Evolutionary conservation across 768 basidiomycete genomes (phyloP), one percentile per base, ranked within the genome.

Genomic region (Naganishia vishniacii): DNA sequence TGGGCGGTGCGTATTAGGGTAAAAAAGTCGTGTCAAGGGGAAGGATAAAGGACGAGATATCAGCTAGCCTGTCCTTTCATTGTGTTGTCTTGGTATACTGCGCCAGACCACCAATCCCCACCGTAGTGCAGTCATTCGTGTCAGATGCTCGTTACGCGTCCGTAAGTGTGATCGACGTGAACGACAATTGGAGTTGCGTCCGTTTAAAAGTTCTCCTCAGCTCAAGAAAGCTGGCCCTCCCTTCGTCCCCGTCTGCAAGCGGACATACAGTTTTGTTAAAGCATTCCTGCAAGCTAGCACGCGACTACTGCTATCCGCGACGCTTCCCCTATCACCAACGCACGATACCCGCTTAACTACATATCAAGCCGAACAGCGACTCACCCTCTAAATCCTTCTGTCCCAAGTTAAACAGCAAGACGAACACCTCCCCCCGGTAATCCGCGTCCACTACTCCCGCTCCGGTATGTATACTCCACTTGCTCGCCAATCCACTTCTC

Each of bases 371-470:
- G n/a, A 34, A 26, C 29, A 12, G 1, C 11, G 71, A 68, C 73
- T 59, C 37, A 89, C 92, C 86, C 77, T 87, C 80, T 73, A 97
- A 99, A 71, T 97, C 91, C 64, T 84, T 81, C 76, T 95, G 90
- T 0, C 88, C 88, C 62, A 86, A 83, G 75, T 99, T 98, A 84
- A 91, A 97, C 46, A 99, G 81, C 29, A 99, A 81, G 37, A 98
- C 89, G 72, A 87, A 91, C 48, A 99, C 84, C 13, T 85, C 80
- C 23, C 95, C 95, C 59, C 95, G 83, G 78, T 99, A 98, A 76
- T 99, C 95, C 7, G 91, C 89, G 68, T 99, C 95, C 56, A 99
- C 84, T 7, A 99, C 95, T 23, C 94, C 95, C 12, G 95, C 95
- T 1, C 95, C 95, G 0, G 94, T 98, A 73, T 93, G 89, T 64